phyloP scores from a whole-genome alignment of 352 stramenopile species.

The Globisporangium spiculum region DNA sequence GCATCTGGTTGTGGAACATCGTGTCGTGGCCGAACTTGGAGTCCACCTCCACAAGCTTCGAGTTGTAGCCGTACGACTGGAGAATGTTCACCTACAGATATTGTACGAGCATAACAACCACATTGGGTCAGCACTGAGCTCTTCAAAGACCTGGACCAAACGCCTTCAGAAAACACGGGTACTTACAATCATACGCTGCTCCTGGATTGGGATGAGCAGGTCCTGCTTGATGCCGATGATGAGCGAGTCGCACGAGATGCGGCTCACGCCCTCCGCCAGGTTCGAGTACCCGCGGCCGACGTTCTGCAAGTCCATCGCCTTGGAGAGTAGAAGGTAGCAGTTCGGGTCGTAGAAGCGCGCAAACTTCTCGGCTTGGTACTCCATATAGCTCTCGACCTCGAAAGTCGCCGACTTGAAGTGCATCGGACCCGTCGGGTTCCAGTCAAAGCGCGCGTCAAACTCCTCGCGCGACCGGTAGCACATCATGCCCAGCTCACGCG shows the following conservation, averaged over 20 bases:
- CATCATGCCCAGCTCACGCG: slow-evolving; percentile 83
- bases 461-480: slow-evolving; percentile 88
- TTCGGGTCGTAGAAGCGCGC: slow-evolving; percentile 83
- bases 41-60: slow-evolving; percentile 68
- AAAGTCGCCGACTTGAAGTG: slow-evolving; percentile 82
- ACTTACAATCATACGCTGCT: slow-evolving; percentile 68
- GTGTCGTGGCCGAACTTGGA: slow-evolving; percentile 87
- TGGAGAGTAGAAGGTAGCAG: slow-evolving; percentile 87
- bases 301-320: slow-evolving; percentile 86
- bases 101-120: background rate
- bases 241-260: slow-evolving; percentile 63
- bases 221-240: slow-evolving; percentile 86
- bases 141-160: background rate
- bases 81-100: slow-evolving; percentile 44
- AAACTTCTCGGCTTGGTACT: slow-evolving; percentile 88
- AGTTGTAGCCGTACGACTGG: slow-evolving; percentile 68
- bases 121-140: background rate
- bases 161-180: background rate
- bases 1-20: slow-evolving; percentile 85
- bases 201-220: slow-evolving; percentile 77
- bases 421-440: slow-evolving; percentile 66
- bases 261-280: slow-evolving; percentile 66
- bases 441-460: slow-evolving; percentile 86
- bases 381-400: slow-evolving; percentile 89
- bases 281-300: slow-evolving; percentile 66